A percentile compares a stretch with the other conserved stretches of the same genome.
phyloP scores from a whole-genome alignment of 805 yeast genomes.

The Ogataea pilisensis region DNA sequence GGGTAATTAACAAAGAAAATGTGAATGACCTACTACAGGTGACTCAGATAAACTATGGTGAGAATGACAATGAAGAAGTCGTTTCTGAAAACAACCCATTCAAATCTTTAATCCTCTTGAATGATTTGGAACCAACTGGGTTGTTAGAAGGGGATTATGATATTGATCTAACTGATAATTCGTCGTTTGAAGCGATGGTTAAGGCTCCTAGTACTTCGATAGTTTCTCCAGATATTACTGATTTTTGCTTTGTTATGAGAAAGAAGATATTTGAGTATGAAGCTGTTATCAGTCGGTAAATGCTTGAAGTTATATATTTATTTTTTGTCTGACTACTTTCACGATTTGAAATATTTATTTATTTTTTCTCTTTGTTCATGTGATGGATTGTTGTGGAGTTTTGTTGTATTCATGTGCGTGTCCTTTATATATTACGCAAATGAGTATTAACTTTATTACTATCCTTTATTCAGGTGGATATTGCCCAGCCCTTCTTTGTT shows the following conservation, averaged over 20 bases:
- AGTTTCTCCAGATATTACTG: constrained; percentile 3
- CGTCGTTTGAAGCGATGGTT: constrained; percentile 4
- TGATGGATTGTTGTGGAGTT: too few species aligned
- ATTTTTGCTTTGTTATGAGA: constrained; percentile 7
- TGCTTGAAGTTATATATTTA: not conserved
- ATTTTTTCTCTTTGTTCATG: too few species aligned
- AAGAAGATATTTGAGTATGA: constrained; percentile 9
- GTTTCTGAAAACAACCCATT: constrained; percentile 1
- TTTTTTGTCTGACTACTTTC: not conserved
- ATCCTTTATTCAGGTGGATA: too few species aligned
- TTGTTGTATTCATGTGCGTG: too few species aligned
- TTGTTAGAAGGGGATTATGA: constrained; percentile 10
- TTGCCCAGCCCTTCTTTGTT: too few species aligned
- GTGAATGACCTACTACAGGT: not conserved
- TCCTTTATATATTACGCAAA: too few species aligned
- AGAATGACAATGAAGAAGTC: not conserved
- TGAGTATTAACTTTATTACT: too few species aligned
- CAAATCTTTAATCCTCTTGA: not conserved
- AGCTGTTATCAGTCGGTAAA: too few species aligned
- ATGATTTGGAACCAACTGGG: constrained; percentile 4
- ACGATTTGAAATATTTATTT: not conserved
- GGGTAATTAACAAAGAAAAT: not conserved
- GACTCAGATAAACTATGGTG: not conserved
- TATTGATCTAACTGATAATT: constrained; percentile 7
- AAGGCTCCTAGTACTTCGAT: not conserved